Base-by-base conservation (phyloP, 2,329 filamentous ascomycete species). In the Sporothrix inflata region DNA sequence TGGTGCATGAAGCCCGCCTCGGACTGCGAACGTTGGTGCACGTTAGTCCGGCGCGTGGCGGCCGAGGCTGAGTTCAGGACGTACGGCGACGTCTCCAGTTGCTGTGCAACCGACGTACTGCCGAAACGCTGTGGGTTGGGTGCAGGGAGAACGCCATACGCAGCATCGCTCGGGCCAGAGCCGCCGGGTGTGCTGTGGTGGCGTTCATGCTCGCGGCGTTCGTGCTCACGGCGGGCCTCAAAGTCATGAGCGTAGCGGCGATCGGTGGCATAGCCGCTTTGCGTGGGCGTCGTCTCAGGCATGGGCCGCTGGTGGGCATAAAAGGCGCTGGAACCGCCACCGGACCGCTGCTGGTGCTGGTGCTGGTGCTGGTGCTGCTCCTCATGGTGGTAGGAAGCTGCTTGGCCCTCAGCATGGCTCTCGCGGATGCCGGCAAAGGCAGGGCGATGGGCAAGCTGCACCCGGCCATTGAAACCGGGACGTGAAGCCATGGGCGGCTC, bases 341-440 rank as follows among this genome's bases (percentile, higher is more conserved):
- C 57, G 12, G 42, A 63, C 57, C 24, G 69, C 19, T 27, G 34
- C 30, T 61, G 57, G 16, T 60, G 55, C 6, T 38, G 55, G 3
- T 21, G 63, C 14, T 19, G 67, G 14, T 24, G 42, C 4, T 21
- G 63, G 9, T 19, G 67, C n/a, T 24, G 42, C 4, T 68, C 67
- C 3, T 68, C 67, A 7, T 38, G 16, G 12, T 45, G 14, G 21
- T 40, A 57, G 30, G 55, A 70, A 2, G 16, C 38, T 7, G 69
- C 14, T 11, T 61, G 68, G 19, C 34, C 16, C n/a, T 75, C 74
- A 2, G 76, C 75, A 8, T 77, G 77, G 63, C 76, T 77, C 75
- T 82, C 81, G 45, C 79, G 80, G 70, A 80, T 81, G 53, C 79
- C 77, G 7, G 75, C 75, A 69, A 81, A 81, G 19, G 76, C 77